phyloP scores from a whole-genome alignment of 805 yeast species.

The Wickerhamiella sorbophila region DNA sequence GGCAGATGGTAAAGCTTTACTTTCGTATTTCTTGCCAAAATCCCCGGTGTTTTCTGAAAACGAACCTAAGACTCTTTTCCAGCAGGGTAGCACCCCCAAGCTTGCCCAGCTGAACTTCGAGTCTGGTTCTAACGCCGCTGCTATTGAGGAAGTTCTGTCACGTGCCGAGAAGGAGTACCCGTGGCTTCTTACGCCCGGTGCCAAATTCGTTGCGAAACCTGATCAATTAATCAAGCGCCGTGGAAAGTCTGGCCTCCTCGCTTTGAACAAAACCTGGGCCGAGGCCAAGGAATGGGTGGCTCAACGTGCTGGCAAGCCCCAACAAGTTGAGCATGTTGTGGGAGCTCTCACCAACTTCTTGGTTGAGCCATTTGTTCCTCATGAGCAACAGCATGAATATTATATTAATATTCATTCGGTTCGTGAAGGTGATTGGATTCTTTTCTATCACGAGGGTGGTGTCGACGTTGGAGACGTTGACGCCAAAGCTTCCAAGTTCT shows the following conservation, averaged over 20 bases:
- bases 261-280: constrained; percentile 31
- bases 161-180: constrained; percentile 29
- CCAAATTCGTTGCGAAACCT: constrained; percentile 33
- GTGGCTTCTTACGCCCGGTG: constrained; percentile 27
- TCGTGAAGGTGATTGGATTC: constrained; percentile 35
- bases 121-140: constrained; percentile 14
- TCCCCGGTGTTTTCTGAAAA: constrained; percentile 26
- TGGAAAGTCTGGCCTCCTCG: constrained; percentile 32
- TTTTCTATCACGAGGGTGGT: constrained; percentile 36
- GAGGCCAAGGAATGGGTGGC: constrained; percentile 32
- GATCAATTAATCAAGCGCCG: constrained; percentile 35
- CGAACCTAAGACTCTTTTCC: constrained; percentile 23
- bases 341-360: constrained; percentile 30
- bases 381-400: constrained; percentile 33
- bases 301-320: constrained; percentile 29
- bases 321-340: constrained; percentile 29
- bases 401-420: constrained; percentile 36
- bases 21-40: constrained; percentile 29
- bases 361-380: constrained; percentile 36
- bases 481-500: constrained; percentile 31
- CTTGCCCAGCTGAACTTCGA: constrained; percentile 27
- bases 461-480: constrained; percentile 36
- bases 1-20: constrained; percentile 34
- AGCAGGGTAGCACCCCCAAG: constrained; percentile 24
- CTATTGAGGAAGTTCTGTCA: constrained; percentile 25